Base-by-base conservation (phyloP, 805 yeast genomes). In the Candida koratica region DNA sequence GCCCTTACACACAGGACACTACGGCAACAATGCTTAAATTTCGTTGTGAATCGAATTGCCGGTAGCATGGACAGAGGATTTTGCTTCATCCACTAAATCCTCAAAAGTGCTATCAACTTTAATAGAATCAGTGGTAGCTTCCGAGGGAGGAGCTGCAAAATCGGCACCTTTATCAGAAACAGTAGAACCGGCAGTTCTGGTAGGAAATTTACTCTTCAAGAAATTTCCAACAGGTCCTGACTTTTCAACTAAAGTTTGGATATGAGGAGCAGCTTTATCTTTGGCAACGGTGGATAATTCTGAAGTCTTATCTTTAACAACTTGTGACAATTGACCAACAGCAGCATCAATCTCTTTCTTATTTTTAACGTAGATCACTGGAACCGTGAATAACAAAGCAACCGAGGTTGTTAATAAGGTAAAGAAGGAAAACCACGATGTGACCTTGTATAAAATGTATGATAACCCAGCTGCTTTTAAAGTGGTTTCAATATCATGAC, bases 291-390 rank as follows among this genome's bases (percentile, higher is more conserved):
- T 52, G 39, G 62, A 47, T 47, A 48, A 50, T 53, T 74, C 75
- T 22, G 65, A 51, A 19, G 77, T 51, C 60, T 79, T 77, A 28
- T 64, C 71, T 50, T 69, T 71, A 32, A 77, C 78, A 23, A 72
- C 28, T 46, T 55, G 54, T 43, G 70, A 45, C 52, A 52, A 55
- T 43, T 66, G 58, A 35, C 69, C 71, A 28, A 79, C 72, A 28
- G 76, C 72, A 32, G 74, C 75, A 63, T 84, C 88, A 53, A 89
- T 83, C 68, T 84, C 81, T 53, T 71, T 71, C 72, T 86, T 80
- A 75, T 84, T 79, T 48, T 72, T 71, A 50, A 75, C 64, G 71
- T 89, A 90, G 44, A 82, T 53, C 18, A 73, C 75, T 41, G 97
- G 97, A 29, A 75, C 66, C 28, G 94, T 61, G 73, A 90, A 90